Base-by-base conservation (phyloP, 805 yeast genomes). In the Zygosaccharomyces gambellarensis region DNA sequence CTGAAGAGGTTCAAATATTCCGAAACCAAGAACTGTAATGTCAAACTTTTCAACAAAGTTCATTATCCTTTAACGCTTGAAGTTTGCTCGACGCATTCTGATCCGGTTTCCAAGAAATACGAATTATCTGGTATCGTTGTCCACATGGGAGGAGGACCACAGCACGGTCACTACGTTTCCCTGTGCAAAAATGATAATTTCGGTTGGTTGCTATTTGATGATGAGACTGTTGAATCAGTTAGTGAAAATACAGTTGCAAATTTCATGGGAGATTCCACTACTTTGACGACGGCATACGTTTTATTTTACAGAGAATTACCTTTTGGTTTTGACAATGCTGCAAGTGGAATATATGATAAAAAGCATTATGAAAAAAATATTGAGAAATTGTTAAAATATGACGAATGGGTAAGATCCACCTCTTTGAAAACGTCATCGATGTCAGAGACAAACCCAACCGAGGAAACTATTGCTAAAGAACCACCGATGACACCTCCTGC, bases 131-230 rank as follows among this genome's bases (percentile, higher is more conserved):
- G 92, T 0, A 83, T 92, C 39, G 94, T 94, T 10, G 90, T 94
- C 9, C 99, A 94, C 63, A 82, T 94, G 57, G 99, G 99, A 5
- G 95, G 97, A 3, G 97, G 98, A 0, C 97, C 98, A 1, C 90
- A 89, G 71, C 97, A 90, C 69, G 99, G 99, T 0, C 99, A 94
- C 65, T 94, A 94, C 65, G 92, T 94, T 8, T 78, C 96, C 0
- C 71, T 94, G 4, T 85, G 94, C 51, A 89, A 89, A 62, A 84
- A 90, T 4, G 82, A 79, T 47, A 74, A 78, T 21, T 79, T 80
- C 36, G 90, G 96, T 0, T 94, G 99, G 99, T 70, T 94, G 28
- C 70, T 94, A 49, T 94, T 87, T 69, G 99, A 94, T 65, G 99
- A 94, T 65, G 98, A 94, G 66, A 83, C 94, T 4, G 97, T 92